These are phyloP conservation scores for Diplosphaera chodatii DNA, from an alignment of 139 green algal genomes.

Conservation along the genomic window DNA sequence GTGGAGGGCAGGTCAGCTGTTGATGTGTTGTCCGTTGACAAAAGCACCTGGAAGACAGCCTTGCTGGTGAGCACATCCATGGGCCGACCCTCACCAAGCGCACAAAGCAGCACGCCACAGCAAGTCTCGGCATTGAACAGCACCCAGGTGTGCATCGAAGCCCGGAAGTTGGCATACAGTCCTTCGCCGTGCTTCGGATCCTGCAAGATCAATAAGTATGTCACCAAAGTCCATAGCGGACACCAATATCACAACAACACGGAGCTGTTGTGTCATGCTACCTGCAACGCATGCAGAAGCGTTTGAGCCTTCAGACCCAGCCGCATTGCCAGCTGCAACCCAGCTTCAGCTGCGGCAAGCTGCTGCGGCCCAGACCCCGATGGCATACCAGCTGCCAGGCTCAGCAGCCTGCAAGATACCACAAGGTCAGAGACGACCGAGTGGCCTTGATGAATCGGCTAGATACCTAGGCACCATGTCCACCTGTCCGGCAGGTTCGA, in stretches of 20 bases:
- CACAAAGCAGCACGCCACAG: background rate
- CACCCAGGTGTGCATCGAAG: slow-evolving; percentile 12
- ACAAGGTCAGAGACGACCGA: no score
- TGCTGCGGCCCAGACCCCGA: background rate
- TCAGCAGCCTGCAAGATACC: slow-evolving; percentile 7
- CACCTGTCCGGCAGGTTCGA: background rate
- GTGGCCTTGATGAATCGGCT: no score
- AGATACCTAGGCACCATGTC: no score
- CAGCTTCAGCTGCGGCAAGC: background rate
- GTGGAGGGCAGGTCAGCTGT: background rate
- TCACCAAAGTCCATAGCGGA: no score
- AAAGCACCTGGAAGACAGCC: no score
- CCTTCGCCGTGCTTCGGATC: no score
- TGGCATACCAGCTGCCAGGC: background rate
- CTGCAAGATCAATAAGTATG: no score
- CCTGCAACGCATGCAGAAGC: no score
- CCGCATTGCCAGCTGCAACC: slow-evolving; percentile 11
- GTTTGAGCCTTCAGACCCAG: background rate
- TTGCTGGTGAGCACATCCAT: no score
- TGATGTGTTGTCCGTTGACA: background rate
- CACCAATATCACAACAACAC: no score
- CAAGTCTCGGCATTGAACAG: slow-evolving; percentile 6
- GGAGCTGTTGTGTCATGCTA: no score
- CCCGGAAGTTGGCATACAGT: no score
- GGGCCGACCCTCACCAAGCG: slow-evolving; percentile 10